Conservation (phyloP, 2,329 filamentous ascomycete genomes). For the Colletotrichum sp. region DNA sequence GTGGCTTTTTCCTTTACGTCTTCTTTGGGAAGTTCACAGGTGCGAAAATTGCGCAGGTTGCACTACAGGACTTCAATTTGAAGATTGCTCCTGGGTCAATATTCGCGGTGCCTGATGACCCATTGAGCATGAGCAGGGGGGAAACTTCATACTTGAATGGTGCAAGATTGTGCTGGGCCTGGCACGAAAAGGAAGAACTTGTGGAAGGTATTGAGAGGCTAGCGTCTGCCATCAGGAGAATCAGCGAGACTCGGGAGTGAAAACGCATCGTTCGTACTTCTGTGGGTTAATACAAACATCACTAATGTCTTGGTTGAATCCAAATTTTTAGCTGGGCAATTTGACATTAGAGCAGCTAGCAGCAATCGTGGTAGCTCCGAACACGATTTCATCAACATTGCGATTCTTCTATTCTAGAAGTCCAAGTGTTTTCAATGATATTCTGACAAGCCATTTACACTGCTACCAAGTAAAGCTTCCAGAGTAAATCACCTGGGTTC, state of each 20-base stretch:
- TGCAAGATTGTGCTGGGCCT: conserved; percentile 72
- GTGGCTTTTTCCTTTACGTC: conserved; percentile 72
- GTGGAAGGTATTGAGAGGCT: conserved; percentile 71
- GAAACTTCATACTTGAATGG: conserved; percentile 30
- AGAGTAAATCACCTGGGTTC: neutral
- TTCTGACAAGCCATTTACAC: neutral
- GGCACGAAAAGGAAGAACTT: conserved; percentile 71
- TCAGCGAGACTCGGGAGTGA: neutral
- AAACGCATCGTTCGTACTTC: neutral
- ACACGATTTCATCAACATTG: neutral
- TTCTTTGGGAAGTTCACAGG: conserved; percentile 47
- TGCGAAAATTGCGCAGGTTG: conserved; percentile 49
- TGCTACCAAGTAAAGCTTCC: neutral
- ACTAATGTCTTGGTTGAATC: neutral
- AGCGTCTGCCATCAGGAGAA: conserved; percentile 27
- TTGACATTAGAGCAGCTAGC: neutral
- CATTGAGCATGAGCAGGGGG: conserved; percentile 32
- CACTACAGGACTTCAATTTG: conserved; percentile 58
- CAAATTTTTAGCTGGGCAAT: neutral
- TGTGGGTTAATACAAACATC: neutral
- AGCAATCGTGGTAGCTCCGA: neutral
- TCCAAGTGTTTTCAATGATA: neutral
- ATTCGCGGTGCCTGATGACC: conserved; percentile 50
- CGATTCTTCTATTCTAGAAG: neutral
- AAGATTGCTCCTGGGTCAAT: conserved; percentile 59